Evolutionary conservation across 2,329 filamentous ascomycete species (phyloP), one percentile per base, ranked within the genome.

Genomic region (Botryotinia narcissicola): DNA sequence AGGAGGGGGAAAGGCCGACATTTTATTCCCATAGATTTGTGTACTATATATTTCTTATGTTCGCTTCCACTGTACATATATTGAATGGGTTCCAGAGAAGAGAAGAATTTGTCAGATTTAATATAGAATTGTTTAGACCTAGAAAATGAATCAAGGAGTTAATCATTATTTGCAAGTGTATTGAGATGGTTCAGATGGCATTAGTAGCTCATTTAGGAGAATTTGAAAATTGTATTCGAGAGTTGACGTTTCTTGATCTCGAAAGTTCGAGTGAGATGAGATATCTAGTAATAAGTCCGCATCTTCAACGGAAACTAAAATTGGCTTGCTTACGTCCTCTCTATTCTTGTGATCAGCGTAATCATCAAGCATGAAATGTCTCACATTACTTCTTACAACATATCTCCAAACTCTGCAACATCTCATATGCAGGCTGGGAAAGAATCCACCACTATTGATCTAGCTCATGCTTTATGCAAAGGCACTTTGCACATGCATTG

Each of bases 181-280:
- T 60, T 22, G 29, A 35, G 6, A 29, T 18, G 3, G 8, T 0
- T 4, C 16, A 9, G 3, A 8, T 6, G 14, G 8, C 3, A 6
- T 8, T 2, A 29, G 51, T 6, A 7, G 14, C 14, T 0, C 51
- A 4, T 18, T 29, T 5, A 29, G 6, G n/a, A 9, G n/a, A 29
- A 54, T 29, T 8, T 29, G 14, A 1, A 29, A 29, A 8, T 54
- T 54, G 2, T 29, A 3, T 6, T 9, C 12, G 1, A 29, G 1
- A 29, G 2, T 8, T 54, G 14, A 6, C 7, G 0, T 16, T 29
- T 54, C 0, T 16, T 54, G 51, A 4, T 7, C 51, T 29, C n/a
- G 14, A 29, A 54, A 54, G 5, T n/a, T 16, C 3, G 6, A 54
- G 25, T 29, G 51, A 18, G 12, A 16, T 29, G 1, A 54, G 2